Conservation (phyloP, 495 filamentous ascomycete species). For the Beverwykella pulmonaria region DNA sequence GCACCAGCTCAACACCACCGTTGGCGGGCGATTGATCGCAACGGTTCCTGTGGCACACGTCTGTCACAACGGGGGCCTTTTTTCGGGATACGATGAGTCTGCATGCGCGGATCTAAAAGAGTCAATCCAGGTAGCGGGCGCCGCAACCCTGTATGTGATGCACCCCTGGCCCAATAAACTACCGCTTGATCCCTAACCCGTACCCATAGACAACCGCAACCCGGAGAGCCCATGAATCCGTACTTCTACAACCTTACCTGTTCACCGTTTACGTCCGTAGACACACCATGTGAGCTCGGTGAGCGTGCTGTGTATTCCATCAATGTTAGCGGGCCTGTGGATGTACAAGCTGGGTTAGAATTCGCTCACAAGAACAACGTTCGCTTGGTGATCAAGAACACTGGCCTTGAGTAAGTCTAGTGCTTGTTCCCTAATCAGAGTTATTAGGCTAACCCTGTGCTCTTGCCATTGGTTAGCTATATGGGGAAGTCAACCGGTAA, state of each 20-base stretch:
- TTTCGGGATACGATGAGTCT: constrained; percentile 8
- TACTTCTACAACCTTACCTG: constrained; percentile 57
- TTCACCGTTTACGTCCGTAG: constrained; percentile 56
- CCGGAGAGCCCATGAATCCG: constrained; percentile 51
- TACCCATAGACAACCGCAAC: constrained; percentile 14
- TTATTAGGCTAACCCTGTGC: neutral
- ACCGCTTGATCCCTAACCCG: neutral
- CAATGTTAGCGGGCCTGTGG: constrained; percentile 48
- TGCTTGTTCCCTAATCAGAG: neutral
- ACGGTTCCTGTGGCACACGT: constrained; percentile 15
- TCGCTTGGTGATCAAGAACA: constrained; percentile 30
- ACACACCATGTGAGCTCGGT: constrained; percentile 58
- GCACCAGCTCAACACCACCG: constrained; percentile 13
- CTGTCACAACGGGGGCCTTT: constrained; percentile 5
- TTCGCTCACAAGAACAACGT: constrained; percentile 49
- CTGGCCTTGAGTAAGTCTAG: constrained; percentile 29
- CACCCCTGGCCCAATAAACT: constrained; percentile 9
- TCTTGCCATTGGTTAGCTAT: constrained; percentile 5
- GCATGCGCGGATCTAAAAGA: constrained; percentile 11
- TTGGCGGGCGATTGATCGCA: constrained; percentile 25
- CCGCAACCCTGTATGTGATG: constrained; percentile 3
- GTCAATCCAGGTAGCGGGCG: neutral
- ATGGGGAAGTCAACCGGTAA: constrained; percentile 29
- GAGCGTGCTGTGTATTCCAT: constrained; percentile 62
- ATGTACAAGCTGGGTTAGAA: constrained; percentile 55